phyloP scores from a whole-genome alignment of 2,329 filamentous ascomycete species.

The Pseudopyrenochaeta lycopersici region DNA sequence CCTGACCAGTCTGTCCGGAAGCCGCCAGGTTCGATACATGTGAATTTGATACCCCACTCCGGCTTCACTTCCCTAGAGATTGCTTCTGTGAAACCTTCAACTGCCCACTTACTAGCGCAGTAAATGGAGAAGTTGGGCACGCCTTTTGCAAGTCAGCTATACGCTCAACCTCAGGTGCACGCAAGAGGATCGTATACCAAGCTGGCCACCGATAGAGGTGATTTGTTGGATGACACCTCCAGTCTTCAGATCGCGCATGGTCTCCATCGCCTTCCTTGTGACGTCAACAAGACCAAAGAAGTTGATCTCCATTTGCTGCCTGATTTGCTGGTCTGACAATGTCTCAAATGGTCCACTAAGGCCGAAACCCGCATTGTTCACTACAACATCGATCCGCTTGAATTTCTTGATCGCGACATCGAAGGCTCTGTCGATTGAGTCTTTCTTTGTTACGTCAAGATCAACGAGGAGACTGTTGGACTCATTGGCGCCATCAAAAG shows the following conservation, averaged over 20 bases:
- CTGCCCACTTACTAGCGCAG: constrained; percentile 56
- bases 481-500: constrained; percentile 50
- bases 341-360: constrained; percentile 63
- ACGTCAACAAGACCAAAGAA: constrained; percentile 67
- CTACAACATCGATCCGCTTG: constrained; percentile 65
- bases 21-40: constrained; percentile 56
- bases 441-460: constrained; percentile 62
- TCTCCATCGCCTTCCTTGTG: constrained; percentile 56
- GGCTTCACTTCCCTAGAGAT: constrained; percentile 55
- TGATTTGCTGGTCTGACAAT: constrained; percentile 58
- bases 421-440: constrained; percentile 58
- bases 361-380: constrained; percentile 71
- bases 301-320: constrained; percentile 67
- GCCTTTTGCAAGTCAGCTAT: constrained; percentile 18
- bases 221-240: constrained; percentile 66
- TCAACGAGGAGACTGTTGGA: constrained; percentile 60
- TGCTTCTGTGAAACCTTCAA: constrained; percentile 59
- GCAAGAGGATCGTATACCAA: constrained; percentile 35
- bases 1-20: constrained; percentile 59
- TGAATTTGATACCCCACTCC: constrained; percentile 58
- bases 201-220: constrained; percentile 62
- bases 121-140: constrained; percentile 53
- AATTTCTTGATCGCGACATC: constrained; percentile 59
- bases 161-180: background rate
- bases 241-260: constrained; percentile 58